Base-by-base conservation (phyloP, 2,329 filamentous ascomycete species). In the Polychaeton citri region DNA sequence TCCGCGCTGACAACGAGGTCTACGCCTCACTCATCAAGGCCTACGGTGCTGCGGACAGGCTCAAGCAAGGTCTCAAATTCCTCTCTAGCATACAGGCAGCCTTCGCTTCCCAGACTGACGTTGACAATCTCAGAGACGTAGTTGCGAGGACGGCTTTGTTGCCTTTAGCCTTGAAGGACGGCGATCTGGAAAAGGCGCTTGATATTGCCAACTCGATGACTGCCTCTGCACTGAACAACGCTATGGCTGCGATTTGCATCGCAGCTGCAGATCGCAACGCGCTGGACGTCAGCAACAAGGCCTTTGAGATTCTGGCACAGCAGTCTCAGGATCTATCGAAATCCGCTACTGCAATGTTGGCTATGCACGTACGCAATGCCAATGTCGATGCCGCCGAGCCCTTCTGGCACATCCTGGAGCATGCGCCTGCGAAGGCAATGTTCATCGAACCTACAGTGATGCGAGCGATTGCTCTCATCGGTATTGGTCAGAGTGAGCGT, bases 1-100 rank as follows among this genome's bases (percentile, higher is more conserved):
- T 80, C 43, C 78, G 87, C 34, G 70, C 82, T 33, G 88, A 96
- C 54, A 75, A 79, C 19, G 71, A 85, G 45, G 81, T 96, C 5
- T 96, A 98, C 53, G 85, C 87, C 17, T 73, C 88, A n/a, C 68
- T 98, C 36, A 79, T 96, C 60, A 83, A 84, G 48, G 86, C 86
- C 1, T 96, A 96, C 52, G 73, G 92, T 38, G 68, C 79, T 30
- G 86, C 80, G 41, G 81, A 83, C 49, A 83, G 88, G 60, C 61
- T 80, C 21, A 78, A 84, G 28, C 84, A 84, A 26, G 90, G 84
- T 26, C 71, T 81, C 58, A 83, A 81, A 52, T 96, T 98, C 58
- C 79, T 90, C 55, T 69, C 81, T 47, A 86, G 80, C 58, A 80
- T 98, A 41, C 69, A 82, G 12, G 64, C 71, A 16, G 68, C 63